Base-by-base conservation (phyloP, 495 filamentous ascomycete species). In the Podospora pseudoanserina region DNA sequence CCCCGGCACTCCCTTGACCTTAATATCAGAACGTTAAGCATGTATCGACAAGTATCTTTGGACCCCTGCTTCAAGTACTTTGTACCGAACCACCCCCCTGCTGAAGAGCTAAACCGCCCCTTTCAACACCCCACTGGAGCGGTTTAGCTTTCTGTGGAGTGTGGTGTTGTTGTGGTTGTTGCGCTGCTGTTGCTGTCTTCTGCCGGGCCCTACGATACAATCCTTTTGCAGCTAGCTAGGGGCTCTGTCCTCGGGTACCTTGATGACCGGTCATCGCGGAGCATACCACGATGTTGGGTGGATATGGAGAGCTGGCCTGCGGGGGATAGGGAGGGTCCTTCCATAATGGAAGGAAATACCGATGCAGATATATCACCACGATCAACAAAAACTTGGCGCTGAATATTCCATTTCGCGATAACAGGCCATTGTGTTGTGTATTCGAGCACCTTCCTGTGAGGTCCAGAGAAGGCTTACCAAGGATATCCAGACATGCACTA, bases 191-290 rank as follows among this genome's bases (percentile, higher is more conserved):
- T 63, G 30, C 30, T 63, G 69, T 65, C 71, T 75, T 73, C 65
- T 70, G 57, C 73, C 73, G 69, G 71, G 59, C 65, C 66, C n/a
- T 44, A 63, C 54, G 65, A 49, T 16, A 57, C 55, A 49, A 16
- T 49, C 9, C 39, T 49, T 49, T 49, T 49, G 39, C 39, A 49
- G 13, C 9, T 49, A 13, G 39, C 5, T 49, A 49, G 13, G 39
- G 39, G 30, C 30, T 32, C 30, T 0, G 7, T 32, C 39, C 39
- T 19, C 62, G 26, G 59, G 66, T 58, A 44, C 30, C 61, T 49
- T 63, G 61, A 49, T 39, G 61, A 32, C 18, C 30, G 60, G 23
- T 26, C 34, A 30, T 9, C 32, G 18, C 30, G 11, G 32, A 39
- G 61, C 61, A 63, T 11, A 23, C 61, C 5, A 39, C 20, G 61